Base-by-base conservation (phyloP, 140 eudicot genomes). In the Senecio squalidus region DNA sequence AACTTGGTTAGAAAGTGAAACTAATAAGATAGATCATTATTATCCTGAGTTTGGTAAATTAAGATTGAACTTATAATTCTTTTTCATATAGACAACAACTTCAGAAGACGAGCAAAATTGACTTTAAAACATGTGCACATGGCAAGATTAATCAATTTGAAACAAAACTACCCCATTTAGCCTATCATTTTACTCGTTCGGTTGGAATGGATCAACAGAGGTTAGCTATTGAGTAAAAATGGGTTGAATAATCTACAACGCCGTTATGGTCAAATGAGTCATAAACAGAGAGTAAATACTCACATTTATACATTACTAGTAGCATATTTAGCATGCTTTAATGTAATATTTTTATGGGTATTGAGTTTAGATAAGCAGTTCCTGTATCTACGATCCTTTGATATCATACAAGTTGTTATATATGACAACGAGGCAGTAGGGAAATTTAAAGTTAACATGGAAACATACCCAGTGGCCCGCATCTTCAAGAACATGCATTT, bases 401-500 rank as follows among this genome's bases (percentile, higher is more conserved):
- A n/a, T n/a, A n/a, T n/a, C n/a, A n/a, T n/a, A n/a, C n/a, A n/a
- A n/a, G n/a, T n/a, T n/a, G n/a, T n/a, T n/a, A n/a, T n/a, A n/a
- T 67, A 3, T 30, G 22, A 27, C 7, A 23, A 59, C 10, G 11
- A 18, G n/a, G 18, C 16, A 33, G 52, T 40, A 39, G 29, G 9
- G 25, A 39, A 18, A 46, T 14, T 45, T 2, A 51, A 44, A 0
- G 23, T 22, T 21, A 7, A 50, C 43, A 38, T 2, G 20, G 52
- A 66, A 72, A 68, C 84, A 36, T 79, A 90, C 97, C 94, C 97
- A 90, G 62, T 90, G 97, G 27, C 97, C 97, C 3, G 97, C 95
- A 66, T 85, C 97, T 86, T 90, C 95, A 29, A 90, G 95, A 67
- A 86, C 95, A 69, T 83, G 97, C 97, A 90, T 90, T 76, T 90